phyloP scores from a whole-genome alignment of 2,329 filamentous ascomycete genomes.

The Neofusicoccum cordaticola region DNA sequence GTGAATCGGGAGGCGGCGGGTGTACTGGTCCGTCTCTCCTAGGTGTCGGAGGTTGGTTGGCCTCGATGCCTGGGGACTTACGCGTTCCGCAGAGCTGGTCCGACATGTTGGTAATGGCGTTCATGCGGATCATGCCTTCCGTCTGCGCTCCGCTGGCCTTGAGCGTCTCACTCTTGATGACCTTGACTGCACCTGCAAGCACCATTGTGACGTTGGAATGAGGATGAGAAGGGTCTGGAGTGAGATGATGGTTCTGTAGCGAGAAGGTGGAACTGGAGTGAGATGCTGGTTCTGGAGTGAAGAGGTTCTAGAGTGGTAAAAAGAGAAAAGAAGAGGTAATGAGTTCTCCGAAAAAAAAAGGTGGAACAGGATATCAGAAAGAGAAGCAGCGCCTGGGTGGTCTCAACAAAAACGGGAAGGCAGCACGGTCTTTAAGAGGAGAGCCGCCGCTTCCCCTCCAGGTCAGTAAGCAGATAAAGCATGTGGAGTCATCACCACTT shows the following conservation, averaged over 20 bases:
- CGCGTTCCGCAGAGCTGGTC: slow-evolving; percentile 66
- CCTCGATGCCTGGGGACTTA: slow-evolving; percentile 33
- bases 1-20: too few species aligned
- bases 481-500: neutral
- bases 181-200: slow-evolving; percentile 16
- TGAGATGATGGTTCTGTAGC: too few species aligned
- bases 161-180: neutral
- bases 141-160: slow-evolving; percentile 43
- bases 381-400: neutral
- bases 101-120: slow-evolving; percentile 62
- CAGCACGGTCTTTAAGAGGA: neutral
- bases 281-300: too few species aligned
- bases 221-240: too few species aligned
- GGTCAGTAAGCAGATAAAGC: neutral
- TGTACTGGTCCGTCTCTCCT: neutral
- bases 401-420: neutral
- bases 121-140: slow-evolving; percentile 50
- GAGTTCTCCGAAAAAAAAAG: neutral
- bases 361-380: neutral
- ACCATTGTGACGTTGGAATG: neutral
- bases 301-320: too few species aligned
- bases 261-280: too few species aligned
- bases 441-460: neutral
- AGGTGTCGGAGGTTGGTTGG: neutral
- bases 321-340: too few species aligned